Base-by-base conservation (phyloP, 139 green algal genomes). In the Chlamydomonas asymmetrica region DNA sequence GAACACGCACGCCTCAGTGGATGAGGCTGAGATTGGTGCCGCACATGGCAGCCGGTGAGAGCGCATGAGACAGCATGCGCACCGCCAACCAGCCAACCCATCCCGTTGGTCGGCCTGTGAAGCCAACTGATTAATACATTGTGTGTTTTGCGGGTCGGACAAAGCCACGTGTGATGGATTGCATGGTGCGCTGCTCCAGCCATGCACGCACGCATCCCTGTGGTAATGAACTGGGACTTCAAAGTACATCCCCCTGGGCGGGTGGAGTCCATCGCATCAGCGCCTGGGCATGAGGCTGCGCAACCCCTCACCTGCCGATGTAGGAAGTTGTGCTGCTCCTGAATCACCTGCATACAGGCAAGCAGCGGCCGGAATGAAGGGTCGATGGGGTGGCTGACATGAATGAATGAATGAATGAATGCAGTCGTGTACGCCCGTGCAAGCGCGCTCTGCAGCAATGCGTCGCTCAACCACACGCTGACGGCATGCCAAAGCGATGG, bases 241-340 rank as follows among this genome's bases (percentile, higher is more conserved):
- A 2, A 16, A 37, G 23, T 37, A 27, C 32, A 43, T 70, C 43
- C 92, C 85, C 16, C 71, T 80, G 1, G 71, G 40, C 25, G 38
- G 88, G 22, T 90, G 65, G 3, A 84, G 75, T 63, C 87, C 73
- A 10, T 50, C 54, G 56, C 74, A 78, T 22, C 82, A 85, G 4
- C 45, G 66, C 43, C 93, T 72, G 50, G 95, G 80, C 60, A 91
- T 71, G 9, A 77, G 85, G 38, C 89, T 85, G n/a, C n/a, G n/a
- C n/a, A n/a, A n/a, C n/a, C n/a, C n/a, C n/a, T n/a, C n/a, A n/a
- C n/a, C n/a, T n/a, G n/a, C n/a, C 92, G 88, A 74, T 94, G 83
- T 62, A 97, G 85, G 79, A 97, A 94, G 71, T 73, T 91, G 82
- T 97, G 93, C 37, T 84, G 73, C 35, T 66, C 23, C 38, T 79